A percentile compares a stretch with the other conserved stretches of the same genome.
phyloP scores from a whole-genome alignment of 2,329 filamentous ascomycete genomes.

The Tolypocladium guangdongense region DNA sequence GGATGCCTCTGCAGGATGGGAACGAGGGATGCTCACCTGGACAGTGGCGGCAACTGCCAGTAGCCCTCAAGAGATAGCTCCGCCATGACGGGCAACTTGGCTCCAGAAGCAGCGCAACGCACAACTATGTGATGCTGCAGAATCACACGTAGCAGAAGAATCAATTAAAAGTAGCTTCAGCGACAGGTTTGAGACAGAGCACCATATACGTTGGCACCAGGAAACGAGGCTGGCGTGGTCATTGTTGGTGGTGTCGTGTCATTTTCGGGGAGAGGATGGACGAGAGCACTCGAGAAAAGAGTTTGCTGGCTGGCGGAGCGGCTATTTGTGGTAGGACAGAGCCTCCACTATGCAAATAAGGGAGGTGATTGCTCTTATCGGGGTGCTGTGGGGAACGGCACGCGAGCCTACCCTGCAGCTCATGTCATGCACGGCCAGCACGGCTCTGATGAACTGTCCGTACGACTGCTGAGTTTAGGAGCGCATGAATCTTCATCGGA shows the following conservation, averaged over 20 bases:
- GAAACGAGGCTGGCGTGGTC: conserved; percentile 16
- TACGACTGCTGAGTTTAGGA: neutral
- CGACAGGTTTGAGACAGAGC: conserved; percentile 5
- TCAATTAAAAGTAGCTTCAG: conserved; percentile 8
- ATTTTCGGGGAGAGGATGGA: conserved; percentile 16
- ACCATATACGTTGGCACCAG: conserved; percentile 12
- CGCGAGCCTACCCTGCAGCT: neutral
- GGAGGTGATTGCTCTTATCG: conserved; percentile 5
- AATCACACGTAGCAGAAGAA: conserved; percentile 1
- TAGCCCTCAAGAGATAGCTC: conserved; percentile 21
- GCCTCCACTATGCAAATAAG: conserved; percentile 9
- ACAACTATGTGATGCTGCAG: conserved; percentile 1
- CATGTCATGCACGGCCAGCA: neutral
- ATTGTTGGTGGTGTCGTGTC: conserved; percentile 24
- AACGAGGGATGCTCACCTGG: conserved; percentile 25
- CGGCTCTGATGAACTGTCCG: neutral
- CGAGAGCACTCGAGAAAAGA: conserved; percentile 4
- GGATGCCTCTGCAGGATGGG: neutral
- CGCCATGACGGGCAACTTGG: conserved; percentile 22
- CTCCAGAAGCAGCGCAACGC: conserved; percentile 9
- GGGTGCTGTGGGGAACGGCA: conserved; percentile 3
- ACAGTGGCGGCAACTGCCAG: conserved; percentile 28
- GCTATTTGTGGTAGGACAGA: neutral
- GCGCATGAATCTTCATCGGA: neutral
- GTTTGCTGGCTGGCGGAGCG: conserved; percentile 3